Base-by-base conservation (phyloP, 495 filamentous ascomycete genomes). In the Aspergillus taichungensis region DNA sequence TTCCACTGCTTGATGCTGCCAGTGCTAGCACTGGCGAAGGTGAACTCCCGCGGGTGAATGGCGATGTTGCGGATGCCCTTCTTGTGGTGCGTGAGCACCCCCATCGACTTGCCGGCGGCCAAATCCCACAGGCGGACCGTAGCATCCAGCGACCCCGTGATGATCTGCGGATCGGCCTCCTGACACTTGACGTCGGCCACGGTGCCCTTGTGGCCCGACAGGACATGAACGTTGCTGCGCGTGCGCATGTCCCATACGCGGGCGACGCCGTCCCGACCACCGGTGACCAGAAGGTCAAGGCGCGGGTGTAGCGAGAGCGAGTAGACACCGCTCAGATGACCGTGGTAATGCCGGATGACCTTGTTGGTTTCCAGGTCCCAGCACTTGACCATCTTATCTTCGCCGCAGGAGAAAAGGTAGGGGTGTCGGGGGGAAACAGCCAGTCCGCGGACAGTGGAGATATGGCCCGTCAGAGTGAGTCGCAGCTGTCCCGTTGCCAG, bases 381-480 rank as follows among this genome's bases (percentile, higher is more conserved):
- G 70, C 94, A 97, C 67, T 97, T 97, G 31, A 99, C 94, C 88
- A 95, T 96, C 76, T 99, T 99, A 63, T 99, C 94, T 64, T 99
- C 94, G 41, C 87, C 94, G 54, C 94, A 97, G 10, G 87, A 94
- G 65, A 97, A 99, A 30, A 99, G 77, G 61, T 99, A 99, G 2
- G 94, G 94, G 63, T 99, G 94, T 40, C 94, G 73, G 11, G 89
- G 86, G 3, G 88, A 95, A 6, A 99, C 86, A 0, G 91, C 94
- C 39, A 99, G 49, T 6, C 94, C 94, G 37, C 94, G 82, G 11
- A 99, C 94, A 6, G 91, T 94, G 34, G 88, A 94, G 48, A 99
- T 99, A 63, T 99, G 94, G 27, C 94, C 94, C 3, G 94, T 99
- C 28, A 99, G 69, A 3, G 94, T 97, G 40, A 99, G 65, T 45